Evolutionary conservation across 2,329 filamentous ascomycete genomes (phyloP), one percentile per base, ranked within the genome.

Genomic region (Penicillium brasilianum): DNA sequence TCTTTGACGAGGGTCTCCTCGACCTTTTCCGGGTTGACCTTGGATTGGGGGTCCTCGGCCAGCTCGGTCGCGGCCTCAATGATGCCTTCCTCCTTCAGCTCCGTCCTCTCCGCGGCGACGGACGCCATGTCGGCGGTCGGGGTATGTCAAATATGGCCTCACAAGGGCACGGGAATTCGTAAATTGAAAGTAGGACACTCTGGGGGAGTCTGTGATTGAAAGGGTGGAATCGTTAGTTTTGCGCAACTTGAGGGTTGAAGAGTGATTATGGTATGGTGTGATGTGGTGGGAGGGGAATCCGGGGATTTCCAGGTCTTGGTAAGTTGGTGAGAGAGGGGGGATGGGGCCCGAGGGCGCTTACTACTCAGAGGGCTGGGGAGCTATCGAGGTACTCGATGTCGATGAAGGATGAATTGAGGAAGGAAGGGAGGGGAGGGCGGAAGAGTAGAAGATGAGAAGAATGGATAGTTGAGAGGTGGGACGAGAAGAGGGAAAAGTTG

Each of bases 61-160:
- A 75, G 67, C 34, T 72, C 66, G 63, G 83, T 84, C 58, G 93
- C 88, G 61, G 91, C 90, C 73, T 95, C 90, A 62, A 94, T 81
- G 66, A 88, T 90, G 66, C 89, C 91, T 78, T 96, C 88, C 76
- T 89, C 84, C 85, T 93, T 96, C 77, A 92, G 85, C 85, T 96
- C 92, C 61, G 77, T 76, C 59, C 76, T 80, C 52, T 72, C 71
- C 59, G 68, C 65, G 57, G 68, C 66, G 60, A 66, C 66, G 59
- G 72, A 74, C 60, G 74, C 73, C 73, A 76, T 76, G 49, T 66
- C 52, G 67, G 58, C 60, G 58, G 55, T 62, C 49, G 50, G 39
- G 20, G 30, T 30, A 22, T 22, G 18, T 53, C 34, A 14, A 22
- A 32, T 22, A 22, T 49, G 55, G 48, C n/a, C 41, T 59, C 51